phyloP scores from a whole-genome alignment of 306 rosid species.

The Oxytropis ochrocephala region DNA sequence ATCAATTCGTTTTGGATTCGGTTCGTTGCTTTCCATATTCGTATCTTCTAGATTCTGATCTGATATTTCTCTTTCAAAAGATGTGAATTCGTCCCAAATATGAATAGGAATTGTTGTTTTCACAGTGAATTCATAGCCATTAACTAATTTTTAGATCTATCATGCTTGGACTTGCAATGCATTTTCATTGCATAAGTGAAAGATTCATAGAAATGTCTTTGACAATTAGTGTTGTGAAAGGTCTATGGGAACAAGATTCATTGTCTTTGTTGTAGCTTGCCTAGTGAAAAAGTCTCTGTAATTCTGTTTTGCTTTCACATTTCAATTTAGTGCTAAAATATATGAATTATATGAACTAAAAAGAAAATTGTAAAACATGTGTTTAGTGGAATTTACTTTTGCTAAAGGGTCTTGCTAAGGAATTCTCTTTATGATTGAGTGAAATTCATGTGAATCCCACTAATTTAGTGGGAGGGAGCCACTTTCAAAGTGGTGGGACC shows the following conservation, averaged over 20 bases:
- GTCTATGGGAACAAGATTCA: too few species aligned
- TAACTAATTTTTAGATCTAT: constrained; percentile 6
- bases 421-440: too few species aligned
- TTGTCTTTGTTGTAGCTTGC: too few species aligned
- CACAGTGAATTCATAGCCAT: background rate
- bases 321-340: too few species aligned
- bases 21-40: background rate
- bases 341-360: background rate
- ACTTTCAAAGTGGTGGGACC: too few species aligned
- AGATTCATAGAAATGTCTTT: background rate
- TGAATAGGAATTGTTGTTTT: background rate
- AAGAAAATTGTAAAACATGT: background rate
- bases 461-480: too few species aligned
- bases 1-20: background rate
- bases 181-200: background rate
- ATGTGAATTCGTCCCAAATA: background rate
- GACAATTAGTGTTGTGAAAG: background rate
- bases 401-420: too few species aligned
- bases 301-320: too few species aligned
- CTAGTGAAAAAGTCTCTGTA: too few species aligned
- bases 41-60: background rate
- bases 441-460: too few species aligned
- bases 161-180: background rate
- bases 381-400: background rate
- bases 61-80: background rate